Percentiles rank a stretch among this genome's conserved stretches.
phyloP scores from a whole-genome alignment of 345 rosid species.

The Excoecaria cochinchinensis region DNA sequence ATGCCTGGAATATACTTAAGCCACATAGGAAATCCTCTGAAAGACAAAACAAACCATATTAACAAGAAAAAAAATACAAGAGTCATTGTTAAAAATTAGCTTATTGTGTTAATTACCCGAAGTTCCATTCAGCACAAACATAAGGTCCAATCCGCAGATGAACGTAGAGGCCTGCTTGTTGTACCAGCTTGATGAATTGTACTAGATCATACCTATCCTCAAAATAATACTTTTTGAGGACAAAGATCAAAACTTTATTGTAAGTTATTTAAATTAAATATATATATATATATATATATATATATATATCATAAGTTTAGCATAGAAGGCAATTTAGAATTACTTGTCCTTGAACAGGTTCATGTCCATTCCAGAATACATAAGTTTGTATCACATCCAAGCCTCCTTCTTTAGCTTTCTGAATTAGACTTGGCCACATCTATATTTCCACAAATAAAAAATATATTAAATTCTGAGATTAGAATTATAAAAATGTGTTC shows the following conservation, averaged over 20 bases:
- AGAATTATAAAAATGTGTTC: not conserved
- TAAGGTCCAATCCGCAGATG: constrained; percentile 38
- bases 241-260: not conserved
- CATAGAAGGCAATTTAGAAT: not conserved
- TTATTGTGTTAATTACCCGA: constrained; percentile 19
- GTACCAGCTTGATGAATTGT: constrained; percentile 33
- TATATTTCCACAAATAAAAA: constrained; percentile 24
- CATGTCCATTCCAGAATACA: constrained; percentile 97
- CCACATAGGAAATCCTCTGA: constrained; percentile 36
- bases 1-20: constrained; percentile 30
- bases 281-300: no score
- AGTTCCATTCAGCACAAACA: constrained; percentile 37
- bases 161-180: constrained; percentile 36
- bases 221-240: constrained; percentile 24
- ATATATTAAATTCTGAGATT: no score
- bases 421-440: constrained; percentile 97
- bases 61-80: constrained; percentile 1
- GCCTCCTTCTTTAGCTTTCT: constrained; percentile 92
- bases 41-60: not conserved
- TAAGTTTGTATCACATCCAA: constrained; percentile 87
- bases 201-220: constrained; percentile 34
- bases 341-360: constrained; percentile 86
- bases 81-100: not conserved
- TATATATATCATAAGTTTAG: not conserved
- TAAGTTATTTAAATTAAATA: constrained; percentile 4